Base-by-base conservation (phyloP, 2,329 filamentous ascomycete genomes). In the Graphilbum ipis-grandicollis region DNA sequence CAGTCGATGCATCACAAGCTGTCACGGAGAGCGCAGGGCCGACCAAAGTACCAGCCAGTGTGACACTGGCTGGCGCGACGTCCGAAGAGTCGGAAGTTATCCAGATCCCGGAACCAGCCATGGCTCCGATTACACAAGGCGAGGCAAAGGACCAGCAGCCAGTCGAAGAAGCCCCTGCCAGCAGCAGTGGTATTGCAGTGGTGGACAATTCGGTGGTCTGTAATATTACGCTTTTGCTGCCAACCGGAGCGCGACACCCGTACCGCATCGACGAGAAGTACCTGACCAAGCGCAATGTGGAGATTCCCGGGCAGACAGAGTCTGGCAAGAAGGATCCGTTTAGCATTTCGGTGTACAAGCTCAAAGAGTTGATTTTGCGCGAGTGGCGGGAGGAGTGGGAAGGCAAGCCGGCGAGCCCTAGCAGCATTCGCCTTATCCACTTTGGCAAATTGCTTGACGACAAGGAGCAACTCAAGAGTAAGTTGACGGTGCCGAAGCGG, bases 321-420 rank as follows among this genome's bases (percentile, higher is more conserved):
- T 53, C 56, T 19, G 75, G 73, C 23, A 65, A 58, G 42, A 66
- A 71, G 44, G 84, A 94, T 51, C 85, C 85, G 1, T 86, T 84
- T 52, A 81, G 78, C 52, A 84, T 96, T 58, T 93, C 82, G 46
- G 79, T 93, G 35, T 93, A 94, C 54, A 93, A 83, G 3, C 62
- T 96, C 45, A 94, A 94, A 58, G 85, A 94, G 59, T 62, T 94
- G 51, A 93, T 96, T 52, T 71, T 90, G 62, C 70, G 83, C 48
- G 86, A 94, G 55, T 96, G 88, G 88, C 69, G 84, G 47, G 77
- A 76, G 48, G 83, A 94, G 52, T 94, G 88, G 88, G 86, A 93
- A 50, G 62, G 75, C 14, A 77, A 81, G 50, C 88, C 88, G 2
- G 74, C 79, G 19, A 90, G 82, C 51, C 86, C 88, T 10, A 88